Conservation (phyloP, 2,329 filamentous ascomycete genomes). For the Thermoascus crustaceus region DNA sequence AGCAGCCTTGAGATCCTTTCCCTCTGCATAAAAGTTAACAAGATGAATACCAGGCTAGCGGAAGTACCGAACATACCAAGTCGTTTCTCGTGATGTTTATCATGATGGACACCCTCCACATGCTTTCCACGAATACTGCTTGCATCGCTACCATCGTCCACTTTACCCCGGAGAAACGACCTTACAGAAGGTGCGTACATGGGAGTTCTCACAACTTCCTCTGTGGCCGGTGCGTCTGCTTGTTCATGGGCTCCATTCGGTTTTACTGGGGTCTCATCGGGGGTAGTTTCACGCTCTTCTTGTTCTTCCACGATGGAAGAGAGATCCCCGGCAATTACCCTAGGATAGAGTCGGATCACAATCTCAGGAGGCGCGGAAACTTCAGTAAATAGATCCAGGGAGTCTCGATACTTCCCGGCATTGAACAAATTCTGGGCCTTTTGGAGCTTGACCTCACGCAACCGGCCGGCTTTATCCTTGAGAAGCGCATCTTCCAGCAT, state of each 20-base stretch:
- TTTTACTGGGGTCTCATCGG: constrained; percentile 16
- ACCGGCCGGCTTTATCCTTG: constrained; percentile 67
- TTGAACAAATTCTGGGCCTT: constrained; percentile 84
- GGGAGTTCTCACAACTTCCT: constrained; percentile 19
- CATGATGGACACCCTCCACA: too few species aligned
- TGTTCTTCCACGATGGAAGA: constrained; percentile 52
- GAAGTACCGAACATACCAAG: constrained; percentile 15
- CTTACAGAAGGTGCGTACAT: constrained; percentile 30
- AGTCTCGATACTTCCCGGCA: constrained; percentile 71
- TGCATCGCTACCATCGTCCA: constrained; percentile 32
- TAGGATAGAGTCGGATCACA: constrained; percentile 78
- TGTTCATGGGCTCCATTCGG: constrained; percentile 20
- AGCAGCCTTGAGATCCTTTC: constrained; percentile 74
- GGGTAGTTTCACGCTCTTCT: constrained; percentile 27
- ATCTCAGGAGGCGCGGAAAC: constrained; percentile 83
- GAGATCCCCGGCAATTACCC: constrained; percentile 71
- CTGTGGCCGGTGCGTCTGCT: constrained; percentile 18
- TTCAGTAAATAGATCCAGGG: constrained; percentile 84
- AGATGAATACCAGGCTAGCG: constrained; percentile 7
- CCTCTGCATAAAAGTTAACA: constrained; percentile 44
- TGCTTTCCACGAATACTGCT: constrained; percentile 29
- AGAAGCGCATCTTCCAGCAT: constrained; percentile 92
- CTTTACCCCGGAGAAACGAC: constrained; percentile 28
- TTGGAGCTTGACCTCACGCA: constrained; percentile 80
- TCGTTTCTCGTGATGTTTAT: constrained; percentile 22